Evolutionary conservation across 169 alveolate species (phyloP).

Genomic region (Plasmodium coatneyi): DNA sequence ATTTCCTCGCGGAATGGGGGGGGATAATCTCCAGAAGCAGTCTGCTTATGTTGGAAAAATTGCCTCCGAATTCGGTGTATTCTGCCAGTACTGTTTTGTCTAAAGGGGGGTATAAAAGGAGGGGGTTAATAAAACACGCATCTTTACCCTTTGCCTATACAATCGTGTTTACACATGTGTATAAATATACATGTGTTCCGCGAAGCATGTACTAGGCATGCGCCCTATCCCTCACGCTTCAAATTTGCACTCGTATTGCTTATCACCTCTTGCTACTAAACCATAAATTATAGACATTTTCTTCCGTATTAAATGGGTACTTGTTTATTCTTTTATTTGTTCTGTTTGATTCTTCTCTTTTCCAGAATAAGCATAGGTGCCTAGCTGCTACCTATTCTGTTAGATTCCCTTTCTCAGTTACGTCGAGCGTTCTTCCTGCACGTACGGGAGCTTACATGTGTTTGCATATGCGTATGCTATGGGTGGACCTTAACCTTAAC

Average conservation of each 20-base stretch:
- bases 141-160: neutral
- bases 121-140: neutral
- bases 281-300: slow-evolving; percentile 76
- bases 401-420: neutral
- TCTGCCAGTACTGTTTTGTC: slow-evolving; percentile 73
- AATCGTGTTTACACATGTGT: neutral
- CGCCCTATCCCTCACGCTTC: neutral
- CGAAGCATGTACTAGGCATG: neutral
- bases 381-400: neutral
- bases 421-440: neutral
- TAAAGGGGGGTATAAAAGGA: neutral
- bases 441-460: neutral
- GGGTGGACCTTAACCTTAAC: neutral
- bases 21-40: slow-evolving; percentile 73
- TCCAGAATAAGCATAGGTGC: neutral
- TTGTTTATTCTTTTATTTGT: slow-evolving; percentile 11
- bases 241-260: slow-evolving; percentile 1
- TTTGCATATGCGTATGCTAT: neutral
- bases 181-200: neutral
- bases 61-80: slow-evolving; percentile 73
- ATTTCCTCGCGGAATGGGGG: slow-evolving; percentile 66
- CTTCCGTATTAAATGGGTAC: neutral
- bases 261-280: slow-evolving; percentile 74
- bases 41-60: slow-evolving; percentile 69
- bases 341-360: neutral